Base-by-base conservation (phyloP, 2,329 filamentous ascomycete genomes). In the Bisporella sp. region DNA sequence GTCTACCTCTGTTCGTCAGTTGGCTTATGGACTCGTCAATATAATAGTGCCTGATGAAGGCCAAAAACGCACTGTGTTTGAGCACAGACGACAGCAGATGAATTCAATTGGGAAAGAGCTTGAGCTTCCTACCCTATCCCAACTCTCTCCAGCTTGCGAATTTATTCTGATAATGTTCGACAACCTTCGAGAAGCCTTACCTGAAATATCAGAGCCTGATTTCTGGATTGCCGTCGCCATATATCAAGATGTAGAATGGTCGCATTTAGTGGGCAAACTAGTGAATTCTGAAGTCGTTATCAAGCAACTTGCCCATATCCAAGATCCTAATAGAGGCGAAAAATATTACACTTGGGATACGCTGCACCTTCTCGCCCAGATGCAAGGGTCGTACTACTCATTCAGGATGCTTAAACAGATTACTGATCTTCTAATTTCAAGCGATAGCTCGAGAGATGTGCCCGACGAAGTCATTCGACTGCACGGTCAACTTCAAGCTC, bases 21-120 rank as follows among this genome's bases (percentile, higher is more conserved):
- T 83, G 28, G 79, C 76, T 1, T 85, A 83, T 59, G 75, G 77
- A 0, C 55, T 78, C 6, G 62, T 79, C 21, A 73, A 74, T 50
- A 30, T 67, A 4, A 64, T 65, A 4, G 55, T 63, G 30, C 55
- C 65, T n/a, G 37, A 49, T 9, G 31, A 53, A 6, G 54, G 64
- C 32, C 48, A 55, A 35, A 51, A 45, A 4, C 45, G 35, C 8
- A 56, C 50, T 7, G 53, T 65, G 6, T 58, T 58, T 42, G 65
- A 67, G 43, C 58, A 66, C 41, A 56, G 59, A 39, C 60, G 57
- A 32, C 63, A 64, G 45, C 42, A 57, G 8, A 54, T 53, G 13
- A 54, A 54, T 13, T 61, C 58, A 6, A 44, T 42, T 4, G 64
- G 64, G 4, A 51, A 59, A 48, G 59, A 62, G 46, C 48, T 62